These are phyloP conservation scores for Nepenthes gracilis DNA, from an alignment of 148 eudicot genomes.

Conservation along the genomic window DNA sequence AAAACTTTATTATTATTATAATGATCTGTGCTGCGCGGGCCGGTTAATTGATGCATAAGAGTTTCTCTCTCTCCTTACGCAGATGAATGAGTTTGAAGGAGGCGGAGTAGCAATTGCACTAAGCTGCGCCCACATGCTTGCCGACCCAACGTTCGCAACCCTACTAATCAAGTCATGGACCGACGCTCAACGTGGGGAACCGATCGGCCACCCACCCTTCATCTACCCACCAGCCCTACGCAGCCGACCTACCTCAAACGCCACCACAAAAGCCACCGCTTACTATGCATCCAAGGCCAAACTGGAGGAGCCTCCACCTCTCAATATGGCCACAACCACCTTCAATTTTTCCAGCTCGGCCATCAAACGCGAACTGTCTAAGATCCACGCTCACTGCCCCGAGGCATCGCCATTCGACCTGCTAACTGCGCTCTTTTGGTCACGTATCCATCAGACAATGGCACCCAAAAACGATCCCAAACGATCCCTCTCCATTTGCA, in stretches of 20 bases:
- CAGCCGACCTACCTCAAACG: slow-evolving; percentile 3
- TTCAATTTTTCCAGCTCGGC: slow-evolving; percentile 28
- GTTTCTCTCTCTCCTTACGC: slow-evolving; percentile 6
- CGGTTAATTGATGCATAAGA: too few relatives aligned
- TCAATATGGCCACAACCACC: slow-evolving; percentile 24
- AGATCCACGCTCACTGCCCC: slow-evolving; percentile 12
- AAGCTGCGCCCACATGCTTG: slow-evolving; percentile 55
- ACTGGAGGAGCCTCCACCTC: background rate
- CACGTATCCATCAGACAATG: slow-evolving; percentile 13
- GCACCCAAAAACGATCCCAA: background rate
- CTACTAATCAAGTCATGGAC: slow-evolving; percentile 50
- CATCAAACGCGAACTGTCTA: slow-evolving; percentile 18
- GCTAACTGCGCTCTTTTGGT: slow-evolving; percentile 52
- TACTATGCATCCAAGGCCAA: slow-evolving; percentile 13
- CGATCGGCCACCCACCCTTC: slow-evolving; percentile 36
- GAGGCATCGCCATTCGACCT: slow-evolving; percentile 42
- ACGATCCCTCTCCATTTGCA: slow-evolving; percentile 27
- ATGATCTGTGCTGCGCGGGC: too few relatives aligned
- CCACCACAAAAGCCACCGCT: slow-evolving; percentile 3
- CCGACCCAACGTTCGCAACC: slow-evolving; percentile 41
- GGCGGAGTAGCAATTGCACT: slow-evolving; percentile 55
- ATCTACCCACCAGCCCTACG: slow-evolving; percentile 21
- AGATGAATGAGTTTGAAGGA: slow-evolving; percentile 54
- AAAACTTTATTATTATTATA: too few relatives aligned
- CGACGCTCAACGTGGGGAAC: slow-evolving; percentile 14